Conservation (phyloP, 768 basidiomycete genomes). For the Amylocystis lapponica region DNA sequence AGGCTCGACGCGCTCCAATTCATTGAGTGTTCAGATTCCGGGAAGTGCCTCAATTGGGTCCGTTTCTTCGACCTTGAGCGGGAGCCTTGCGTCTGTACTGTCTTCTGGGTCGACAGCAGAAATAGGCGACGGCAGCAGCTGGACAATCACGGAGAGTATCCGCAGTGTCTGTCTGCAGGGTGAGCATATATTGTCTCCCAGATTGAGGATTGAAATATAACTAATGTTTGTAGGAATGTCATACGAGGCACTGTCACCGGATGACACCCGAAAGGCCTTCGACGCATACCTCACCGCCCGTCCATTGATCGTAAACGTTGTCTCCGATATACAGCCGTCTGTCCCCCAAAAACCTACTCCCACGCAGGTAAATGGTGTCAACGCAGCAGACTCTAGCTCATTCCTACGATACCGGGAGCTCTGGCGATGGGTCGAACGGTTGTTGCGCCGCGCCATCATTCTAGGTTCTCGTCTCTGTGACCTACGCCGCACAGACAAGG, state of each 20-base stretch:
- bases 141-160: constrained; percentile 68
- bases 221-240: constrained; percentile 80
- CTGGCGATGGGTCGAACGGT: constrained; percentile 79
- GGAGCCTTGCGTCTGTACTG: constrained; percentile 42
- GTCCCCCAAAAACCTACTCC: constrained; percentile 25
- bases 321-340: constrained; percentile 36
- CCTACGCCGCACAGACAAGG: constrained; percentile 30
- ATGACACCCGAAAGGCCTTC: constrained; percentile 47
- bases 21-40: constrained; percentile 32
- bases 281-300: constrained; percentile 48
- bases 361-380: constrained; percentile 19
- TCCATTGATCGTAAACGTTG: constrained; percentile 46
- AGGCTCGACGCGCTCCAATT: constrained; percentile 35
- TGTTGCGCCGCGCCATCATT: constrained; percentile 76
- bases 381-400: constrained; percentile 40
- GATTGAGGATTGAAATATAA: no score
- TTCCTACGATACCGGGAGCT: constrained; percentile 74
- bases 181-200: constrained; percentile 27
- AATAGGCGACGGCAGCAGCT: constrained; percentile 63
- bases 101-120: constrained; percentile 40
- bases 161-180: constrained; percentile 78
- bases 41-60: constrained; percentile 32
- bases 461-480: constrained; percentile 47
- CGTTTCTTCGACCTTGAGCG: constrained; percentile 40
- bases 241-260: constrained; percentile 52